Percentiles rank a stretch among this genome's conserved stretches.
These are phyloP conservation scores for Elaeis oleifera DNA, from an alignment of 202 grass and related monocot species.

Conservation along the genomic window DNA sequence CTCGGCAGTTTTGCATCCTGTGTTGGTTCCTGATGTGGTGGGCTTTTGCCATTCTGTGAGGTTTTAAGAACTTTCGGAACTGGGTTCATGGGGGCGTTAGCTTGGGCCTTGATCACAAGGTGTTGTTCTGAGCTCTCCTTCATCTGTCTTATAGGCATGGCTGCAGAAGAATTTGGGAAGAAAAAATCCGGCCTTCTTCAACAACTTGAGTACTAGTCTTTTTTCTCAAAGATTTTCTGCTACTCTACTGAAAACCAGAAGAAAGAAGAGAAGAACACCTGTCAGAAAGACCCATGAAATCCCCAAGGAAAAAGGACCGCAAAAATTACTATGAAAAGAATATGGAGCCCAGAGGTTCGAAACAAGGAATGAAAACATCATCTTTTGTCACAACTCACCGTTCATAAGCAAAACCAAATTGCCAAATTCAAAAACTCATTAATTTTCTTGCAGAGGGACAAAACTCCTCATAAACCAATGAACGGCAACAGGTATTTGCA, in stretches of 20 bases:
- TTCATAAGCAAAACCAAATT: too few species aligned
- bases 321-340: too few species aligned
- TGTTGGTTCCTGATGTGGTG: neutral
- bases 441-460: too few species aligned
- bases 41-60: neutral
- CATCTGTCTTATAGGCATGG: constrained; percentile 1
- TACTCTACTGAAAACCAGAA: neutral
- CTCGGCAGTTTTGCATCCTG: neutral
- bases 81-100: neutral
- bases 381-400: too few species aligned
- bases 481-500: too few species aligned
- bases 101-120: constrained; percentile 5
- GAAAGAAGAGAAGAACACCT: neutral
- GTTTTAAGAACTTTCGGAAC: constrained; percentile 2
- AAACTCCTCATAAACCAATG: too few species aligned
- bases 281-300: neutral
- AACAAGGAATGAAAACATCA: neutral
- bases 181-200: neutral
- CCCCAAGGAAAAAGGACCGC: neutral
- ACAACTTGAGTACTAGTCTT: neutral
- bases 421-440: too few species aligned
- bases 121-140: constrained; percentile 6
- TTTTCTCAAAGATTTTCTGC: neutral
- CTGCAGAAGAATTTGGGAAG: neutral
- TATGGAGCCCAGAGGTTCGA: neutral